Evolutionary conservation across 2,329 filamentous ascomycete genomes (phyloP), one percentile per base, ranked within the genome.

Genomic region (Aspergillus luchuensis): DNA sequence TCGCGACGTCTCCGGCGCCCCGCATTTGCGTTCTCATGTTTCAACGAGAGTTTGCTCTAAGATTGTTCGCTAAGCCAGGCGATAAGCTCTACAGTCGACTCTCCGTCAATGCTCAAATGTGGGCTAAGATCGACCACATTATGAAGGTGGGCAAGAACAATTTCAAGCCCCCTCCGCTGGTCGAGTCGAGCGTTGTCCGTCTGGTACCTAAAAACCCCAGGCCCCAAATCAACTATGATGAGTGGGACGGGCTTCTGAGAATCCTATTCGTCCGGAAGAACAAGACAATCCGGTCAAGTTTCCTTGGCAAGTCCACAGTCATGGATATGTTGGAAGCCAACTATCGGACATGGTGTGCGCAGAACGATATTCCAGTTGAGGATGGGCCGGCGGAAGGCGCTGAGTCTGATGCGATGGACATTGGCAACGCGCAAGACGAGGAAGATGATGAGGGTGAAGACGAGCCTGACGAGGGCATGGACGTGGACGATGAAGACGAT

Each of bases 81-180:
- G 93, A 97, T 72, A 86, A 92, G 56, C 86, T 98, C 8, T 98
- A 97, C 81, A 92, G 89, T 66, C 86, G 95, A n/a, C 83, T 98
- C 25, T 91, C 87, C 1, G 94, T 97, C 60, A 98, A 98, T 71
- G 91, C 91, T 17, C 94, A 98, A 74, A 96, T 98, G 84, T 97
- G 91, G 87, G 87, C 89, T 8, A 88, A 87, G 69, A 87, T 89
- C 49, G 77, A 80, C 61, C 80, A 85, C 67, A 87, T 96, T 68
- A 91, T 96, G 89, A 97, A 97, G 80, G 94, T 98, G 49, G 92
- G 93, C 66, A 91, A 89, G 78, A 95, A 96, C 78, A 98, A 98
- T 80, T 99, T 98, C 84, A 92, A 91, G 63, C 95, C 95, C 0
- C 94, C 95, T 0, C 95, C 95, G 8, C 87, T 92, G 71, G 95